Conservation (phyloP, 768 basidiomycete species). For the Kwoniella shandongensis region DNA sequence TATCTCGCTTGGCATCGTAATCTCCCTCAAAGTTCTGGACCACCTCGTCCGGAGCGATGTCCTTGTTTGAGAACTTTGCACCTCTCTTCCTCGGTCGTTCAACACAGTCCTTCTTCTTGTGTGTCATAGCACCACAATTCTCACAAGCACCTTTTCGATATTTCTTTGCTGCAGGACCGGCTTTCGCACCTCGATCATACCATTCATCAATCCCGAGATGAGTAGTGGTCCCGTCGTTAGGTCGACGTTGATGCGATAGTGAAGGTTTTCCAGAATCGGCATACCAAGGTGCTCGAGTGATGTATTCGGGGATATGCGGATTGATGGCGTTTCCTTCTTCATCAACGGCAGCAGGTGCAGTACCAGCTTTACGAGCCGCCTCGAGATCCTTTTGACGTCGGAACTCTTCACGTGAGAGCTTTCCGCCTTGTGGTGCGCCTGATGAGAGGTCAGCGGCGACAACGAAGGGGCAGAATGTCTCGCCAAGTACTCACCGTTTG, state of each 20-base stretch:
- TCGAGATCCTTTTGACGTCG: conserved; percentile 94
- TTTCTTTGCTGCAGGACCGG: conserved; percentile 89
- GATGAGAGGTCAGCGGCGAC: conserved; percentile 7
- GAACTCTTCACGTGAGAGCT: conserved; percentile 91
- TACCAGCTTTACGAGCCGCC: conserved; percentile 97
- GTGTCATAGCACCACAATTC: conserved; percentile 96
- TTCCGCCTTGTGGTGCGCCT: conserved; percentile 58
- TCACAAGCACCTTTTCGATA: conserved; percentile 98
- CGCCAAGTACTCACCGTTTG: conserved; percentile 12
- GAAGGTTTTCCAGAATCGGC: conserved; percentile 91
- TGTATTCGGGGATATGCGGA: conserved; percentile 99
- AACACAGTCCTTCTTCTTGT: conserved; percentile 85
- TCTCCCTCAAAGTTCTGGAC: conserved; percentile 69
- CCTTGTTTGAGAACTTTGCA: conserved; percentile 83
- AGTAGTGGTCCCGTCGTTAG: conserved; percentile 61
- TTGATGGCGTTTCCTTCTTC: conserved; percentile 95
- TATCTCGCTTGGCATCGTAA: conserved; percentile 92
- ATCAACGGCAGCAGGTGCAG: conserved; percentile 91
- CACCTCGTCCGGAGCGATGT: conserved; percentile 89
- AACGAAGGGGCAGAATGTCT: background rate
- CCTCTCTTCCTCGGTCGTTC: conserved; percentile 96
- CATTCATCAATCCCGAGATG: conserved; percentile 76
- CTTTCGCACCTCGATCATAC: conserved; percentile 74
- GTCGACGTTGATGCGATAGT: conserved; percentile 87
- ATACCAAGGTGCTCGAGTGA: conserved; percentile 99